Conservation (phyloP, 805 yeast species). For the Tetrapisispora phaffii region DNA sequence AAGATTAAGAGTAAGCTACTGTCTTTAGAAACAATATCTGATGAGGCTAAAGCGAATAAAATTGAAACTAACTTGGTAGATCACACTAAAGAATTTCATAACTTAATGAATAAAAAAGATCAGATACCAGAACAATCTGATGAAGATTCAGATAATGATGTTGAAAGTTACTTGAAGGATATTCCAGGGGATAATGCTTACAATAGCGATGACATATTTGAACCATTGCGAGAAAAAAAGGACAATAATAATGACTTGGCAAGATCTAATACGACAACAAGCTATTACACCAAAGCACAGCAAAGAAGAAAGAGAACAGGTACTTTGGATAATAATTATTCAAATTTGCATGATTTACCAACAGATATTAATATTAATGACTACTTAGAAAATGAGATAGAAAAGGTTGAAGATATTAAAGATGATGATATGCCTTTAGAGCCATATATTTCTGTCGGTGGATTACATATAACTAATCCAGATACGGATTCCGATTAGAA, state of each 20-base stretch:
- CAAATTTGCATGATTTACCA: constrained; percentile 15
- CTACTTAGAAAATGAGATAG: constrained; percentile 6
- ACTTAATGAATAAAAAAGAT: constrained; percentile 18
- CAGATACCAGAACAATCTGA: constrained; percentile 3
- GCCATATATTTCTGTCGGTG: constrained; percentile 1
- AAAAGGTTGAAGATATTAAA: neutral
- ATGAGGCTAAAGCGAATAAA: constrained; percentile 2
- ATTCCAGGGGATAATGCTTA: constrained; percentile 33
- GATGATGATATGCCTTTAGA: neutral
- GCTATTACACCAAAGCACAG: constrained; percentile 27
- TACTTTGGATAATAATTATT: constrained; percentile 17
- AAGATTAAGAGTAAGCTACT: constrained; percentile 28
- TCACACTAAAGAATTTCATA: constrained; percentile 28
- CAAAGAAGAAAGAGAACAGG: constrained; percentile 20
- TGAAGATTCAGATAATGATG: constrained; percentile 10
- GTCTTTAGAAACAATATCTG: constrained; percentile 25
- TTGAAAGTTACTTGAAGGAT: constrained; percentile 20
- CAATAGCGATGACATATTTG: constrained; percentile 28
- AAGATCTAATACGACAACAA: constrained; percentile 24
- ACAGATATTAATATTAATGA: constrained; percentile 13
- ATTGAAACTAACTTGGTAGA: constrained; percentile 14
- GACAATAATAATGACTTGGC: constrained; percentile 5
- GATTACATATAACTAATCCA: constrained; percentile 25
- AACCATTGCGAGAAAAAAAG: constrained; percentile 23
- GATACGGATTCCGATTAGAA: constrained; percentile 20